Conservation (phyloP, 139 green algal species). For the Picochlorum sp. region DNA sequence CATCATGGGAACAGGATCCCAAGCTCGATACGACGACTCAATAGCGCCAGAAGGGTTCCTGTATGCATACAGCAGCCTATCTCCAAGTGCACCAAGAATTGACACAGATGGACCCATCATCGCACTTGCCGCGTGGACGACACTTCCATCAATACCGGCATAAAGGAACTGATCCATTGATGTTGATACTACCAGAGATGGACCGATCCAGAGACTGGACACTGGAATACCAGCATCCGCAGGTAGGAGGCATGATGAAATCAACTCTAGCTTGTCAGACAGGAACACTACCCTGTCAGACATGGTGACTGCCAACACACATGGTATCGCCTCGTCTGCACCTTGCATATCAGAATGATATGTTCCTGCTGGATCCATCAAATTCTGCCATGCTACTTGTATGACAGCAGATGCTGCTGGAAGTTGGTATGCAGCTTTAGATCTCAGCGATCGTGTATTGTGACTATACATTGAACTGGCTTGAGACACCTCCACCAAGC, state of each 20-base stretch:
- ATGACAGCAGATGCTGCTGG: conserved; percentile 23
- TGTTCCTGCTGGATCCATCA: conserved; percentile 19
- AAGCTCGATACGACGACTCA: conserved; percentile 22
- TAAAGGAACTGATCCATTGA: conserved; percentile 32
- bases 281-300: conserved; percentile 33
- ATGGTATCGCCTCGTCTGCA: conserved; percentile 1
- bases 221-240: conserved; percentile 13
- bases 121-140: conserved; percentile 30
- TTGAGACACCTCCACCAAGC: conserved; percentile 12
- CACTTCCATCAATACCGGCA: conserved; percentile 30
- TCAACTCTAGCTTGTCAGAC: conserved; percentile 19
- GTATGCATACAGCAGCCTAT: conserved; percentile 35
- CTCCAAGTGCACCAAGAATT: conserved; percentile 35
- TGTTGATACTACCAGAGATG: conserved; percentile 37
- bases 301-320: conserved; percentile 32
- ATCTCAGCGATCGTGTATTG: background rate
- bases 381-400: conserved; percentile 43
- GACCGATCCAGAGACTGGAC: conserved; percentile 39
- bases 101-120: conserved; percentile 11
- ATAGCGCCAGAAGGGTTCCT: background rate
- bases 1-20: conserved; percentile 28
- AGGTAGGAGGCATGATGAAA: conserved; percentile 11
- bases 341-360: conserved; percentile 18
- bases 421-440: conserved; percentile 17
- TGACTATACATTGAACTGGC: background rate